Percentiles rank a stretch among this genome's conserved stretches.
phyloP scores from a whole-genome alignment of 2,329 filamentous ascomycete genomes.

The Fusarium agapanthi region DNA sequence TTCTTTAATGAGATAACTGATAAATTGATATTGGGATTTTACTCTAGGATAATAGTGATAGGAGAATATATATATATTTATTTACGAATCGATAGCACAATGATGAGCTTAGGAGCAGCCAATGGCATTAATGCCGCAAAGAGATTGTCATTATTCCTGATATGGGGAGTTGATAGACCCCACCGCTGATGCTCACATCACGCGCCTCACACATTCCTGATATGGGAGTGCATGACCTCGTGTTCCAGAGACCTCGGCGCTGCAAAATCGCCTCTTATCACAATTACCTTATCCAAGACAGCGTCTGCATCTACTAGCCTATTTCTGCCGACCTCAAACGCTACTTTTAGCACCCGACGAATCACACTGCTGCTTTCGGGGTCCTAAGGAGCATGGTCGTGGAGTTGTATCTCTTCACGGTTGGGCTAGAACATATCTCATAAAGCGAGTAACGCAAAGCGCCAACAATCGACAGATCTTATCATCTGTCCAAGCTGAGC shows the following conservation, averaged over 20 bases:
- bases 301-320: neutral
- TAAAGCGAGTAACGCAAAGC: neutral
- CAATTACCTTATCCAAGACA: neutral
- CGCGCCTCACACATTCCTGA: no score
- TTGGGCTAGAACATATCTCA: neutral
- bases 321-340: neutral
- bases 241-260: neutral
- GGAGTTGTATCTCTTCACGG: neutral
- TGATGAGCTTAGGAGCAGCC: accelerated
- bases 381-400: neutral
- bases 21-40: neutral
- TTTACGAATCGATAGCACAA: accelerated
- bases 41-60: accelerated
- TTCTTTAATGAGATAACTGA: neutral
- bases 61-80: neutral
- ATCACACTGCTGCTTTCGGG: neutral
- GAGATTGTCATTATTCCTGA: neutral
- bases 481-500: neutral
- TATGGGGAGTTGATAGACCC: no score
- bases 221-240: neutral
- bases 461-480: neutral
- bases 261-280: neutral
- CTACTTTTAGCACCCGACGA: neutral
- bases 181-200: no score
- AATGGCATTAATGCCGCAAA: neutral